Percentiles rank a stretch among this genome's conserved stretches.
Evolutionary conservation across 176 grass and related monocot genomes (phyloP).

Genomic region (Elymus sibiricus): DNA sequence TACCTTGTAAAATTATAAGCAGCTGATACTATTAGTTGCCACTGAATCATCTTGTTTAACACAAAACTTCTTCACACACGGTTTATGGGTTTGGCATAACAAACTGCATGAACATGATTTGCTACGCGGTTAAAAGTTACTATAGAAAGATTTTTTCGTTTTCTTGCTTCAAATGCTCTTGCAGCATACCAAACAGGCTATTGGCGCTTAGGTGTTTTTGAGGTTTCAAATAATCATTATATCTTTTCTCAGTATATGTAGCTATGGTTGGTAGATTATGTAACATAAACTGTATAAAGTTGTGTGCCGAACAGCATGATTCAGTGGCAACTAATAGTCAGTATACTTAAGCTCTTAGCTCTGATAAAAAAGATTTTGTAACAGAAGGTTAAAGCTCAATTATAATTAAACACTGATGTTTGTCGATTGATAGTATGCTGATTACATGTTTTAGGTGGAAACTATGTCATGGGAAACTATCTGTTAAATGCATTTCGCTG

Average conservation of each 20-base stretch:
- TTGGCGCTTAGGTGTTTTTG: background rate
- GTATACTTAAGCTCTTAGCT: background rate
- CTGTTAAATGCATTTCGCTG: constrained; percentile 82
- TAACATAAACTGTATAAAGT: background rate
- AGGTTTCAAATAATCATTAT: background rate
- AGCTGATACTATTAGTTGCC: background rate
- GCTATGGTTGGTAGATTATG: background rate
- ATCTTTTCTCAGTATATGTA: background rate
- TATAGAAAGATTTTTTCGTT: background rate
- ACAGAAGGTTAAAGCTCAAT: background rate
- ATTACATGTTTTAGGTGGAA: constrained; percentile 62
- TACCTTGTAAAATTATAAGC: background rate
- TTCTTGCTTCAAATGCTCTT: background rate
- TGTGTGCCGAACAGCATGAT: background rate
- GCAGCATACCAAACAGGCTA: background rate
- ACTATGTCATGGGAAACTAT: constrained; percentile 82
- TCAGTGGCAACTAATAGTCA: background rate
- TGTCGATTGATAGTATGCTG: background rate
- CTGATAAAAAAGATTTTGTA: background rate
- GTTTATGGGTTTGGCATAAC: background rate
- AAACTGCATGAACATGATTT: background rate
- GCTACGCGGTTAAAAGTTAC: background rate
- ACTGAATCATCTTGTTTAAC: background rate
- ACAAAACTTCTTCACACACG: background rate
- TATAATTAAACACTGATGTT: constrained; percentile 5